Evolutionary conservation across 495 filamentous ascomycete genomes (phyloP), one percentile per base, ranked within the genome.

Genomic region (Penicillium cataractarum): DNA sequence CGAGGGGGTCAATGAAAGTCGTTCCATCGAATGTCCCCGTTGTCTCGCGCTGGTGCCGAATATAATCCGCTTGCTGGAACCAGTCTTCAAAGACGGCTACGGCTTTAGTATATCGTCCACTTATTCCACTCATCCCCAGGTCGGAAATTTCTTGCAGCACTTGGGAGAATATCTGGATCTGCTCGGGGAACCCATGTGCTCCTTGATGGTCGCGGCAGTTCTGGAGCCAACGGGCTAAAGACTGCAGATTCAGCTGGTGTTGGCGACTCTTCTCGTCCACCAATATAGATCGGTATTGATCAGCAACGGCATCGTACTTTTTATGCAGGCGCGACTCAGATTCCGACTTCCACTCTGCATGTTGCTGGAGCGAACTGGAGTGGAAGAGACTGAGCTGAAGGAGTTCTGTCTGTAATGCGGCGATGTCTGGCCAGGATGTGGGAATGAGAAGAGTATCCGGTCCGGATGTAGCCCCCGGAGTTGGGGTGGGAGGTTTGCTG

Each of bases 341-440:
- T 24, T 74, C 71, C 12, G 52, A 19, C 60, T 74, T 69, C 81
- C 77, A 83, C 52, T 76, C 69, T 0, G 58, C 56, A 17, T 79
- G 68, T 24, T 68, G 58, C 22, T 74, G 71, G 17, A 75, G 44
- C 10, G 74, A 71, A 8, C 72, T 71, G 10, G 79, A 81, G 75
- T 91, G 89, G 13, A 93, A 76, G 10, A 93, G 77, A 68, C 87
- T 85, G 6, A 93, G 76, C 68, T 92, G 90, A 24, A 92, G 76
- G 22, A 95, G 80, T 66, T 93, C 89, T 0, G 87, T 86, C 68
- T 92, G 90, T 31, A 91, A 67, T 22, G 83, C 79, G 40, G 83
- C 79, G 6, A 83, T 83, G 68, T 90, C 88, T 53, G 86, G 83
- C 74, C 71, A 76, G 1, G 86, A 83, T 2, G 55, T 83, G 26